These are phyloP conservation scores for Penicillium olsonii DNA, from an alignment of 2,329 filamentous ascomycete species.

Conservation along the genomic window DNA sequence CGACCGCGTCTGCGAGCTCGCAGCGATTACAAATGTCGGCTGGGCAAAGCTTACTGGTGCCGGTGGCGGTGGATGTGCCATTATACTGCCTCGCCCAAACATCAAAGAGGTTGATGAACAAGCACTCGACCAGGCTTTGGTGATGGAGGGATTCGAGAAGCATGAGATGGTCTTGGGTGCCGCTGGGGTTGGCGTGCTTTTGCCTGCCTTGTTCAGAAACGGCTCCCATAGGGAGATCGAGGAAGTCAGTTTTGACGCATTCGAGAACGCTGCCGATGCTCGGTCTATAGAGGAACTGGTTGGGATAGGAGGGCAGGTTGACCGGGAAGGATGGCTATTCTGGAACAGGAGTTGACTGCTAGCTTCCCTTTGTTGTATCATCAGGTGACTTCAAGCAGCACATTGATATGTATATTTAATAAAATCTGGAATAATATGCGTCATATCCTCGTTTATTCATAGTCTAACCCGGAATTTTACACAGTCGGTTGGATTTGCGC, in stretches of 20 bases:
- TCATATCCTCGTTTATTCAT: too few relatives aligned
- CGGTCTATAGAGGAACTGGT: conserved; percentile 86
- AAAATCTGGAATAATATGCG: too few relatives aligned
- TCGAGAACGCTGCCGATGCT: conserved; percentile 79
- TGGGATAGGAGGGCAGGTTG: conserved; percentile 70
- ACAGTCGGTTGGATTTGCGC: too few relatives aligned
- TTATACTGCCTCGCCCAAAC: conserved; percentile 78
- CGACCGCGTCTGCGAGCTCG: conserved; percentile 85
- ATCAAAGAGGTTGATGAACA: conserved; percentile 57
- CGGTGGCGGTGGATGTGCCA: conserved; percentile 92
- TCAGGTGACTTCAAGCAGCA: too few relatives aligned
- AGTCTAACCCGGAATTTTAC: too few relatives aligned
- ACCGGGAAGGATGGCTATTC: conserved; percentile 82
- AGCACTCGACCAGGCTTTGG: conserved; percentile 64
- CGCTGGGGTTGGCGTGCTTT: conserved; percentile 90
- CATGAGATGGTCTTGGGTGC: conserved; percentile 90
- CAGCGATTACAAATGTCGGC: conserved; percentile 78
- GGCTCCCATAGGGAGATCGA: conserved; percentile 76
- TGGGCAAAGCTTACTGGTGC: conserved; percentile 98
- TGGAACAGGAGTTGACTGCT: conserved; percentile 56
- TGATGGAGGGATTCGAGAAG: conserved; percentile 72
- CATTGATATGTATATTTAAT: too few relatives aligned
- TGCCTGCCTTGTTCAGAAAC: conserved; percentile 87
- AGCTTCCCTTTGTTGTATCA: conserved; percentile 1
- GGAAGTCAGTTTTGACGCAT: conserved; percentile 88